These are phyloP conservation scores for Lodderomyces metapsilosis DNA, from an alignment of 1,139 yeast species.

Conservation along the genomic window DNA sequence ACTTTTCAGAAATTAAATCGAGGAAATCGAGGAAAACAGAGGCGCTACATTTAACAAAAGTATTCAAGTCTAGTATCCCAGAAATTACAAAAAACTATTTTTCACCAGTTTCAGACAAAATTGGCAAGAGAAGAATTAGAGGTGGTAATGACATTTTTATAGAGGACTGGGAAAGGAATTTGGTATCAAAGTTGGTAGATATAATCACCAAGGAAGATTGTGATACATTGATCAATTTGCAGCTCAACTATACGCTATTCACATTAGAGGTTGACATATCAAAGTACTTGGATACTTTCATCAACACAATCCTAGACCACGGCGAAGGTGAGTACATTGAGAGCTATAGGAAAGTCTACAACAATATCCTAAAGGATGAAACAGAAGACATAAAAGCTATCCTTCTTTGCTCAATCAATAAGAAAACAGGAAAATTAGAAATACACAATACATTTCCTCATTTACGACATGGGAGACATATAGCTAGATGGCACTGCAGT, in stretches of 20 bases:
- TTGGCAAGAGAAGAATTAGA: conserved; percentile 4
- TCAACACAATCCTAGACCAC: conserved; percentile 14
- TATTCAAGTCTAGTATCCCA: conserved; percentile 17
- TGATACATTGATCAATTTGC: conserved; percentile 28
- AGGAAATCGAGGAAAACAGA: conserved; percentile 17
- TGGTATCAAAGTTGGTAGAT: conserved; percentile 21
- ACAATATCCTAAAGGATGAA: conserved; percentile 14
- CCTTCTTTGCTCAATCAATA: conserved; percentile 31
- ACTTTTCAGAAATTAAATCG: conserved; percentile 12
- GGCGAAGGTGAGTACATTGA: conserved; percentile 9
- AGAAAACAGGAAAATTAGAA: conserved; percentile 31
- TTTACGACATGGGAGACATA: conserved; percentile 16
- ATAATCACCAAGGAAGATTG: conserved; percentile 21
- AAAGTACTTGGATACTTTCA: conserved; percentile 21
- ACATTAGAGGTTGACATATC: conserved; percentile 29
- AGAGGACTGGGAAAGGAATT: conserved; percentile 17
- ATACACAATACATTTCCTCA: conserved; percentile 20
- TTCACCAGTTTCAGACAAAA: conserved; percentile 5
- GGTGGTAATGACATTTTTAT: conserved; percentile 13
- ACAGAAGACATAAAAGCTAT: conserved; percentile 14
- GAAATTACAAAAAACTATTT: conserved; percentile 21
- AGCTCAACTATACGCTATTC: conserved; percentile 37
- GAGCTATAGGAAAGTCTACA: conserved; percentile 12
- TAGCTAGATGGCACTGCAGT: conserved; percentile 7
- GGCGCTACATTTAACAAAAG: conserved; percentile 17